Percentiles rank a stretch among this genome's conserved stretches.
phyloP scores from a whole-genome alignment of 192 early-diverging fungal species.

The Entomortierella beljakovae region DNA sequence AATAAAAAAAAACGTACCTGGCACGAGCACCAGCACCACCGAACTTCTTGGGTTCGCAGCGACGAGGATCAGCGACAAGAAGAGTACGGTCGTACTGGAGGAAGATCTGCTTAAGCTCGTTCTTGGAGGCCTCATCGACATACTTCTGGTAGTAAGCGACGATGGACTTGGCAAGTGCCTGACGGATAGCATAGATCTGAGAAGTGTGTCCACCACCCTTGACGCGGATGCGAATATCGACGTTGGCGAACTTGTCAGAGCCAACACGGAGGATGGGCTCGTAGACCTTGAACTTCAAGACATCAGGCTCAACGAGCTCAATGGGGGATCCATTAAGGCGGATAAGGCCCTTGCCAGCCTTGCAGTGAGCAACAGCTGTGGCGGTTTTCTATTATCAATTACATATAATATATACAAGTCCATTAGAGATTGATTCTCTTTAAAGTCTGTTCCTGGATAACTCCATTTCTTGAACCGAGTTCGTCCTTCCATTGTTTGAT shows the following conservation, averaged over 20 bases:
- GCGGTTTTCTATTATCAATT: conserved; percentile 88
- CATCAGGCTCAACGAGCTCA: conserved; percentile 96
- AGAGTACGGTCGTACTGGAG: conserved; percentile 94
- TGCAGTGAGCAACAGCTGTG: conserved; percentile 99
- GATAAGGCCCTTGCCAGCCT: conserved; percentile 96
- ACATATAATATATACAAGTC: background rate
- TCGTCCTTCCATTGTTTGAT: background rate
- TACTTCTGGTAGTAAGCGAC: conserved; percentile 99
- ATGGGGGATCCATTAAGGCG: conserved; percentile 98
- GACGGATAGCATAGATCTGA: conserved; percentile 99
- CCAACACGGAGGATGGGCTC: conserved; percentile 97
- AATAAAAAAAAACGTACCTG: conserved; percentile 62
- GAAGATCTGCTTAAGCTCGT: conserved; percentile 95
- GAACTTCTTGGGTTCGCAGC: conserved; percentile 99
- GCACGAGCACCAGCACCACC: conserved; percentile 99
- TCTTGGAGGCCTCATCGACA: conserved; percentile 99
- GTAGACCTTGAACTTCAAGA: conserved; percentile 98
- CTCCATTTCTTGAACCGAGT: background rate
- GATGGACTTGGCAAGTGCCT: conserved; percentile 98
- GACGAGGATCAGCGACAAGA: conserved; percentile 98
- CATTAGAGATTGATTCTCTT: background rate
- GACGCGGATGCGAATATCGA: conserved; percentile 98
- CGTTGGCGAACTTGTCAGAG: conserved; percentile 94
- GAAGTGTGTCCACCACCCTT: conserved; percentile 98
- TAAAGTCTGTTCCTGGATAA: too few relatives aligned